These are phyloP conservation scores for Teunomyces stri DNA, from an alignment of 805 yeast species.

Conservation along the genomic window DNA sequence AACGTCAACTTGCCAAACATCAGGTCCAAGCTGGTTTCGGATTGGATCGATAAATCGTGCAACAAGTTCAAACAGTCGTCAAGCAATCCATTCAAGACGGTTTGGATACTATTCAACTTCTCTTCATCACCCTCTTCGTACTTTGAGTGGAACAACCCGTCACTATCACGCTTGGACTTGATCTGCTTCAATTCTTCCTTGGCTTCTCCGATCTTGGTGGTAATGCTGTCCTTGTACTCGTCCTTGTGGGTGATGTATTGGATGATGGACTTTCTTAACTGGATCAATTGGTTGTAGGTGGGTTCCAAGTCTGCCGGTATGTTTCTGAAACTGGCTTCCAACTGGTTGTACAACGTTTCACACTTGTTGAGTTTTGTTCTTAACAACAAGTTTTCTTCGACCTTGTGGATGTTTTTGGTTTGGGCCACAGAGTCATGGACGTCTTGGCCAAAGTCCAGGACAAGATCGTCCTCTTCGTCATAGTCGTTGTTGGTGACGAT, in stretches of 20 bases:
- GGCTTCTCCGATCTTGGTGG: conserved; percentile 17
- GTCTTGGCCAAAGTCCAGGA: conserved; percentile 12
- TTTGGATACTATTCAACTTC: conserved; percentile 29
- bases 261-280: conserved; percentile 61
- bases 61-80: conserved; percentile 81
- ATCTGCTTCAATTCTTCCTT: conserved; percentile 26
- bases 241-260: conserved; percentile 23
- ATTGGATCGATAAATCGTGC: conserved; percentile 59
- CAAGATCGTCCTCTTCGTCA: conserved; percentile 13
- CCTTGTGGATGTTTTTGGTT: conserved; percentile 27
- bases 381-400: conserved; percentile 60
- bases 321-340: conserved; percentile 51
- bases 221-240: conserved; percentile 7
- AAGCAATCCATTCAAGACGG: conserved; percentile 66
- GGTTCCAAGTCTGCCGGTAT: conserved; percentile 38
- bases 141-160: conserved; percentile 47
- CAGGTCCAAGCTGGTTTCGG: conserved; percentile 23
- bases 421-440: conserved; percentile 4
- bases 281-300: conserved; percentile 58
- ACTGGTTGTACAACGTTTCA: conserved; percentile 50
- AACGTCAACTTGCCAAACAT: conserved; percentile 14
- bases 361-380: conserved; percentile 67
- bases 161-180: conserved; percentile 46
- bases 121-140: conserved; percentile 15
- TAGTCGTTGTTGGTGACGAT: conserved; percentile 45